A percentile compares a stretch with the other conserved stretches of the same genome.
Conservation (phyloP, 1,139 yeast species). For the Taphrina wiesneri region DNA sequence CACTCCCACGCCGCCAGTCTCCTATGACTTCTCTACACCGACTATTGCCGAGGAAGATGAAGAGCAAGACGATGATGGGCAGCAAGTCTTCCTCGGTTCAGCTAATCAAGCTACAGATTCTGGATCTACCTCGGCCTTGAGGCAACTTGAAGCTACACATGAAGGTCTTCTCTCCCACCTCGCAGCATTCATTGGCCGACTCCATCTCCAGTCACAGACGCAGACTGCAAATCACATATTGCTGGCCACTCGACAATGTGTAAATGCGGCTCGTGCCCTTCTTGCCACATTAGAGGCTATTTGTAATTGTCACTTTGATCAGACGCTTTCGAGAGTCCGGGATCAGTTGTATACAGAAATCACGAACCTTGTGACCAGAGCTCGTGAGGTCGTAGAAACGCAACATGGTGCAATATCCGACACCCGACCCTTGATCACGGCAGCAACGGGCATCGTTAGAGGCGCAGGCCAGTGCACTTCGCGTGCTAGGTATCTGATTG, state of each 20-base stretch:
- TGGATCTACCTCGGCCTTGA: slow-evolving; percentile 56
- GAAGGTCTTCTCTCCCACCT: slow-evolving; percentile 69
- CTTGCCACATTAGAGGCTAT: slow-evolving; percentile 48
- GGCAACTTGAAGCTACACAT: slow-evolving; percentile 72
- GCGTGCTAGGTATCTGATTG: slow-evolving; percentile 54
- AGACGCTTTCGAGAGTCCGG: slow-evolving; percentile 46
- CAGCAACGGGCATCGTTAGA: slow-evolving; percentile 46
- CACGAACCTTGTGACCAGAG: slow-evolving; percentile 41
- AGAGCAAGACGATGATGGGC: background rate
- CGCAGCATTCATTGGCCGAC: slow-evolving; percentile 51
- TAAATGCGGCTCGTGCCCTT: slow-evolving; percentile 50
- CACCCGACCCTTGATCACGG: slow-evolving; percentile 35
- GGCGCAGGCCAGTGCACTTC: slow-evolving; percentile 50
- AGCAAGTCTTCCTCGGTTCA: background rate
- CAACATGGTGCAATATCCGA: slow-evolving; percentile 30
- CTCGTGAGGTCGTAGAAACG: slow-evolving; percentile 44
- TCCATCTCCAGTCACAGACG: slow-evolving; percentile 42
- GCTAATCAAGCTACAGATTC: background rate
- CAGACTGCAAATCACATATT: slow-evolving; percentile 47
- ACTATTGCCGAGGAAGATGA: slow-evolving; percentile 56
- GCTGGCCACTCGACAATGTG: slow-evolving; percentile 48
- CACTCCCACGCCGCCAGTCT: slow-evolving; percentile 30
- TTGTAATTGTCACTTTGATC: slow-evolving; percentile 42
- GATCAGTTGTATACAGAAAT: slow-evolving; percentile 47
- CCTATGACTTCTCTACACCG: slow-evolving; percentile 20